Base-by-base conservation (phyloP, 805 yeast species). In the Vanderwaltozyma verrucispora region DNA sequence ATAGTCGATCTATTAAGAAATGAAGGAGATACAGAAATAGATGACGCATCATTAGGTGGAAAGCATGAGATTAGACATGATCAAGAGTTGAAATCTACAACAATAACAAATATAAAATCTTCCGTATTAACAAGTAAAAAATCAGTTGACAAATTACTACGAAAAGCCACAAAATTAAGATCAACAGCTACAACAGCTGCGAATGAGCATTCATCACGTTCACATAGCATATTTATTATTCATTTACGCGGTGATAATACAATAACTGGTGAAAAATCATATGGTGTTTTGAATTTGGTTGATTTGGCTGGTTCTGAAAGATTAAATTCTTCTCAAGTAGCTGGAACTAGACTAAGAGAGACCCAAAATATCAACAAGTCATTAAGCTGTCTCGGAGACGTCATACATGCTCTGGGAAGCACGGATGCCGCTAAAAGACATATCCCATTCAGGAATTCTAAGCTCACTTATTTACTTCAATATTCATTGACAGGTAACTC, bases 291-390 rank as follows among this genome's bases (percentile, higher is more conserved):
- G 40, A 88, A 89, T 51, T 63, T 89, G 38, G 77, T 92, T 34
- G 98, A 89, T 60, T 65, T 89, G 38, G 98, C 98, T 0, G 98
- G 98, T 2, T 85, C 95, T 0, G 98, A 89, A 62, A 67, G 97
- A 40, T 65, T 88, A 13, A 59, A 77, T 9, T 69, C 73, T 14
- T 82, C 95, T 0, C 82, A 78, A 50, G 94, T 76, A 0, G 71
- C 73, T 1, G 96, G 96, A 0, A 83, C 78, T 11, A 62, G 96
- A 34, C 63, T 89, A 20, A 73, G 74, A 45, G 98, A 89, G 58
- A 88, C 97, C 0, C 89, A 82, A 50, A 74, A 87, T 8, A 89
- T 89, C 40, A 89, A 89, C 60, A 82, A 77, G 56, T 86, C 96
- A 7, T 67, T 89, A 33, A 83, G 96, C 45, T 72, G 88, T 38